Percentiles rank a stretch among this genome's conserved stretches.
phyloP scores from a whole-genome alignment of 495 filamentous ascomycete genomes.

The Xylaria longipes region DNA sequence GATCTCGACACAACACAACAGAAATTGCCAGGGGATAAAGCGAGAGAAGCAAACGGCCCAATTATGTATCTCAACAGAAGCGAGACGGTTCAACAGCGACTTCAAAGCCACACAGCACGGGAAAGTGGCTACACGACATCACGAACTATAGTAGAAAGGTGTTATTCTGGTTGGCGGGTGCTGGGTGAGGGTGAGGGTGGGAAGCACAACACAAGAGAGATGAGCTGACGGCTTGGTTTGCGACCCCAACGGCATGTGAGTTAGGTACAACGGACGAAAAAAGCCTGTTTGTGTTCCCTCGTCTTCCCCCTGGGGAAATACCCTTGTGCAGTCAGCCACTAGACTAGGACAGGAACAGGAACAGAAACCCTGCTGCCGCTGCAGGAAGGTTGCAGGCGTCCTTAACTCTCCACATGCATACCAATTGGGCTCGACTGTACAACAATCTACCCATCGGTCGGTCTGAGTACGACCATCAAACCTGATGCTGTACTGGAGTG shows the following conservation, averaged over 20 bases:
- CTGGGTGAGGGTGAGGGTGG: conserved; percentile 3
- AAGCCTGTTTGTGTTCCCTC: conserved; percentile 10
- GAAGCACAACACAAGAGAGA: conserved; percentile 11
- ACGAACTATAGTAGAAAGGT: background rate
- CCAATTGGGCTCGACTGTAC: conserved; percentile 6
- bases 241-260: conserved; percentile 1
- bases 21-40: background rate
- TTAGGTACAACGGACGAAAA: conserved; percentile 9
- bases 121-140: conserved; percentile 10
- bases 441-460: background rate
- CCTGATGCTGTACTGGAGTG: background rate
- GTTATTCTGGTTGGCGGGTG: background rate
- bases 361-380: conserved; percentile 20
- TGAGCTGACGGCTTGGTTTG: conserved; percentile 13
- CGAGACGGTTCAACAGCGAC: background rate
- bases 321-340: conserved; percentile 19
- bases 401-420: conserved; percentile 9
- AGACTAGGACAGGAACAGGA: conserved; percentile 17
- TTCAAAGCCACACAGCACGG: background rate
- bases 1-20: conserved; percentile 7
- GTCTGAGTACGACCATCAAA: background rate
- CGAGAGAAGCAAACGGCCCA: background rate
- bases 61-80: background rate
- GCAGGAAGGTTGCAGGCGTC: conserved; percentile 3
- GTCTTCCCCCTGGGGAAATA: conserved; percentile 23